Conservation (phyloP, 352 stramenopile species). For the Phytophthora melonis region DNA sequence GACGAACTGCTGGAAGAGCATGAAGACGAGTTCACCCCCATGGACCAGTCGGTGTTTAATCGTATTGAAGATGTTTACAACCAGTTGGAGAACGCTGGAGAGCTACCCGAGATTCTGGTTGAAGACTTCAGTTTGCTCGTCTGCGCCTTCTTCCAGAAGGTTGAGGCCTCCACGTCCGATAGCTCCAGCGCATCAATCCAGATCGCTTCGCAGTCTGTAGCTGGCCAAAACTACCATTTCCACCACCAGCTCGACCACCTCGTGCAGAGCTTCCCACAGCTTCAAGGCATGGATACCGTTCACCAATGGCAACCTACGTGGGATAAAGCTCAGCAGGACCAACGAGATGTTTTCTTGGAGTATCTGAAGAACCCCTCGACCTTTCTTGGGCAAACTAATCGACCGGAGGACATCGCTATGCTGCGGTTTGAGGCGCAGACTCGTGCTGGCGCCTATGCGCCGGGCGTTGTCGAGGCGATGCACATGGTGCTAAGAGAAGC, state of each 20-base stretch:
- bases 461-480: constrained; percentile 32
- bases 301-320: constrained; percentile 40
- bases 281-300: constrained; percentile 19
- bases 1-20: constrained; percentile 3
- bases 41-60: constrained; percentile 26
- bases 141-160: constrained; percentile 16
- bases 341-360: constrained; percentile 27
- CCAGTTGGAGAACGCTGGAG: constrained; percentile 18
- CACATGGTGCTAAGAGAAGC: constrained; percentile 33
- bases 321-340: constrained; percentile 27
- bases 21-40: constrained; percentile 9
- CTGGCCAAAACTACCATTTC: constrained; percentile 32
- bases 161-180: constrained; percentile 8
- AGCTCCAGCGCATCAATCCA: constrained; percentile 16
- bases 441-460: constrained; percentile 31
- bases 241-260: constrained; percentile 35
- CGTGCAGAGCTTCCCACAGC: constrained; percentile 19
- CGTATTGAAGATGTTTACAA: constrained; percentile 26
- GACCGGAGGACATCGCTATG: constrained; percentile 30
- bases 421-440: constrained; percentile 39
- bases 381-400: constrained; percentile 20
- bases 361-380: constrained; percentile 27
- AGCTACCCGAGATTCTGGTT: constrained; percentile 22
- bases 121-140: constrained; percentile 37
- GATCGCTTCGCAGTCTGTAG: constrained; percentile 33